Percentiles rank a stretch among this genome's conserved stretches.
Evolutionary conservation across 306 rosid species (phyloP).

Genomic region (Corylus americana): DNA sequence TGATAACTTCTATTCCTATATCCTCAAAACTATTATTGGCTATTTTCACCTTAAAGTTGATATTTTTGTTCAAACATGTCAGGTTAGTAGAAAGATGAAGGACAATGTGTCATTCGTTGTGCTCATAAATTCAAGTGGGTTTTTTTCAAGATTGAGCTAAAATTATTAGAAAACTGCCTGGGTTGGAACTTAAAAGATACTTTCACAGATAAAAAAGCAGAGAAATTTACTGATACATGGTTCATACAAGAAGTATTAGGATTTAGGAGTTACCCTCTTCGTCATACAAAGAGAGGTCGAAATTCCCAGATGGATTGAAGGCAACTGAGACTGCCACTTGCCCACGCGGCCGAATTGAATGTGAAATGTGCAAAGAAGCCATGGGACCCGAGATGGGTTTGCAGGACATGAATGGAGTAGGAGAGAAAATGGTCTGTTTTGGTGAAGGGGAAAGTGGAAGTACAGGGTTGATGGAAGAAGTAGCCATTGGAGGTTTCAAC

Average conservation of each 20-base stretch:
- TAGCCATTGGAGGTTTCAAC: constrained; percentile 39
- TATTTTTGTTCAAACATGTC: not conserved
- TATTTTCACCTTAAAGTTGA: not conserved
- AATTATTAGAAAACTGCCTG: too few relatives aligned
- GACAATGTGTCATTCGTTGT: not conserved
- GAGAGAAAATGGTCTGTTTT: constrained; percentile 34
- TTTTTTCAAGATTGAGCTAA: not conserved
- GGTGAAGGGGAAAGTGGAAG: constrained; percentile 57
- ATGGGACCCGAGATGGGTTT: constrained; percentile 40
- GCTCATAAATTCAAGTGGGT: not conserved
- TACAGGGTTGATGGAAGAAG: constrained; percentile 43
- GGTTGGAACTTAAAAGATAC: not conserved
- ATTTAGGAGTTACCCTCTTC: constrained; percentile 44
- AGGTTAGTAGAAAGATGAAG: too few relatives aligned
- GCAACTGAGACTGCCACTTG: constrained; percentile 65
- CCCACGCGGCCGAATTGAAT: constrained; percentile 30
- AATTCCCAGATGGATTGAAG: constrained; percentile 87
- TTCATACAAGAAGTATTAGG: not conserved
- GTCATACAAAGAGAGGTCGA: constrained; percentile 67
- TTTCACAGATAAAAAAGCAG: not conserved
- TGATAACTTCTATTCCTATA: not conserved
- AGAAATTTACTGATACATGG: not conserved
- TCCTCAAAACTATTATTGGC: not conserved
- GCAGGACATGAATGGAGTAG: constrained; percentile 35
- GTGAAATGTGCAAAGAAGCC: constrained; percentile 25